Evolutionary conservation across 768 basidiomycete species (phyloP), one percentile per base, ranked within the genome.

Genomic region (Lentinula sp.): DNA sequence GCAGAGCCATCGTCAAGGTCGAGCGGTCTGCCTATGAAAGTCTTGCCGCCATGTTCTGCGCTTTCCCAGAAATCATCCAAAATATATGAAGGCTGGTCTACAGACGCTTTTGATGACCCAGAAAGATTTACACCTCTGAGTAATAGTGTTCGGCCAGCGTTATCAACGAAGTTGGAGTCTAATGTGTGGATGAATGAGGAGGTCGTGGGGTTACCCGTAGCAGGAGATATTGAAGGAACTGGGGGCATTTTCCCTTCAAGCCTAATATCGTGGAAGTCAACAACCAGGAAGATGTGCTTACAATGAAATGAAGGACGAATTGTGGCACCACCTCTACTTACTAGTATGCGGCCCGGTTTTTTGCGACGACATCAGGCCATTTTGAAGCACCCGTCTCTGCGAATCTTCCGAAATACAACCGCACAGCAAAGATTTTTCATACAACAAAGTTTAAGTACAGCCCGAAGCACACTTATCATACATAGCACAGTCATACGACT

Each of bases 111-210:
- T 51, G 88, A 84, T 1, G 93, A 86, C 7, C 93, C 93, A 12
- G 92, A 89, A 50, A 98, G 83, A 71, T 99, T 99, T 48, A 98
- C 91, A n/a, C 97, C 97, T 57, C 96, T 85, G 0, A 99, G 79
- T 15, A 98, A 77, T 18, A 96, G 73, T 0, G 88, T 88, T 50
- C 93, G 85, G 20, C 92, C 90, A 57, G 77, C 72, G 58, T 79
- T 79, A 73, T 93, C 91, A 68, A 92, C 83, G 67, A 93, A 93
- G 57, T 83, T 80, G 65, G 81, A 83, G 57, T 82, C 75, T 15
- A 82, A 72, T 33, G 91, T 92, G 74, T 88, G 88, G 55, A 90
- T 75, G 69, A 78, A 89, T 61, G 81, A 74, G 1, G 79, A 66
- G 0, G 78, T 66, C 0, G 79, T 77, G 4, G 80, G 75, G 1